Conservation (phyloP, 2,329 filamentous ascomycete genomes). For the Cladosporium colombiae region DNA sequence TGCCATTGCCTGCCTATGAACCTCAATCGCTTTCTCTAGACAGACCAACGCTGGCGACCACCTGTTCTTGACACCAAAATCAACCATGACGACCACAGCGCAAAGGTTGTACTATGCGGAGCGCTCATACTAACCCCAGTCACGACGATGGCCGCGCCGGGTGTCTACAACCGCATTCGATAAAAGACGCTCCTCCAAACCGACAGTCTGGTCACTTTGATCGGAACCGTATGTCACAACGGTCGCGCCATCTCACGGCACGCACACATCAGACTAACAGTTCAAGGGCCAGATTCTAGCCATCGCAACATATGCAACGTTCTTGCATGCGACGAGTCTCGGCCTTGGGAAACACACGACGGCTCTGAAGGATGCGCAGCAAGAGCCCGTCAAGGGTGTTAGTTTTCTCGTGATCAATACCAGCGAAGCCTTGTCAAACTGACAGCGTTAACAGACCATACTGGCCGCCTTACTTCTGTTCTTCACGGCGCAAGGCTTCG, state of each 20-base stretch:
- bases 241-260: background rate
- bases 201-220: constrained; percentile 13
- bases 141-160: constrained; percentile 15
- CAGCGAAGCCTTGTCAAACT: background rate
- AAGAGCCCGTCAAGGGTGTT: background rate
- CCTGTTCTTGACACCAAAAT: background rate
- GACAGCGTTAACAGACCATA: background rate
- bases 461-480: constrained; percentile 6
- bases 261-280: background rate
- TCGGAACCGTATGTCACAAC: background rate
- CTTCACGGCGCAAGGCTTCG: constrained; percentile 6
- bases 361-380: background rate
- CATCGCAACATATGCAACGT: constrained; percentile 10
- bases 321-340: constrained; percentile 2
- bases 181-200: constrained; percentile 17
- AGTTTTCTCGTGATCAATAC: background rate
- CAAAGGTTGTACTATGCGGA: constrained; percentile 20
- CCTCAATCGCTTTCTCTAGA: background rate
- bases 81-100: constrained; percentile 20
- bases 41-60: background rate
- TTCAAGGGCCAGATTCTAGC: background rate
- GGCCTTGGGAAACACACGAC: constrained; percentile 8
- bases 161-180: constrained; percentile 15
- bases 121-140: constrained; percentile 18
- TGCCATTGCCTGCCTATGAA: background rate